Percentiles rank a stretch among this genome's conserved stretches.
These are phyloP conservation scores for Rhodotorula sphaerocarpa DNA, from an alignment of 768 basidiomycete species.

Conservation along the genomic window DNA sequence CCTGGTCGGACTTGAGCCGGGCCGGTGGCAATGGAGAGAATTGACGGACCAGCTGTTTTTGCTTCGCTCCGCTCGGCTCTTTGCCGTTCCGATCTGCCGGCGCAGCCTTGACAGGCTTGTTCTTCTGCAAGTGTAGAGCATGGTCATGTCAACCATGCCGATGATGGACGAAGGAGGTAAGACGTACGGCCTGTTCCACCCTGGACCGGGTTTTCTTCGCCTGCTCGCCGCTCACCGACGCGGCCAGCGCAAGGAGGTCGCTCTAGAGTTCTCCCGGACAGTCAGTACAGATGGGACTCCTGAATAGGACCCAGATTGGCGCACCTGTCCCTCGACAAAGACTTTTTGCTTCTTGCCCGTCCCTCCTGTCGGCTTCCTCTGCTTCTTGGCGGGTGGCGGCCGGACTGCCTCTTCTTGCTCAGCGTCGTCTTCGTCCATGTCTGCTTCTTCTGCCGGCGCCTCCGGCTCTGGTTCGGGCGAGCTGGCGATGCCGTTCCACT, in stretches of 20 bases:
- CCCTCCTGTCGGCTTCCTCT: constrained; percentile 9
- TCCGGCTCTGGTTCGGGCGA: neutral
- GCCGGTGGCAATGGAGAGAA: neutral
- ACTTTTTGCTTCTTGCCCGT: constrained; percentile 19
- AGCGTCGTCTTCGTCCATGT: neutral
- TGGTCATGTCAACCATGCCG: neutral
- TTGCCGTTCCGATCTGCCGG: neutral
- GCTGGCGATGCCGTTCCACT: neutral
- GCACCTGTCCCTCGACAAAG: constrained; percentile 27
- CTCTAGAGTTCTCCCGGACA: too few relatives aligned
- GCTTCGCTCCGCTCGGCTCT: constrained; percentile 7
- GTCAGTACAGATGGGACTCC: too few relatives aligned
- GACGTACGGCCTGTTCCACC: constrained; percentile 1
- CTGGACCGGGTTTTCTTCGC: constrained; percentile 9
- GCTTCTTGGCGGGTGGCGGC: too few relatives aligned
- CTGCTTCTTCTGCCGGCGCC: neutral
- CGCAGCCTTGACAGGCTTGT: neutral
- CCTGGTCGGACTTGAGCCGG: too few relatives aligned
- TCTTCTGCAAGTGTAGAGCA: neutral
- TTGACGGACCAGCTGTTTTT: constrained; percentile 12
- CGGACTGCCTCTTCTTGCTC: neutral
- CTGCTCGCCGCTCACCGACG: constrained; percentile 9
- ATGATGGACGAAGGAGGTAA: too few relatives aligned
- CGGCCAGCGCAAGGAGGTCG: constrained; percentile 11
- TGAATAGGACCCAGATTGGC: too few relatives aligned